Evolutionary conservation across 2,329 filamentous ascomycete species (phyloP), one percentile per base, ranked within the genome.

Genomic region (Aschersonia sp.): DNA sequence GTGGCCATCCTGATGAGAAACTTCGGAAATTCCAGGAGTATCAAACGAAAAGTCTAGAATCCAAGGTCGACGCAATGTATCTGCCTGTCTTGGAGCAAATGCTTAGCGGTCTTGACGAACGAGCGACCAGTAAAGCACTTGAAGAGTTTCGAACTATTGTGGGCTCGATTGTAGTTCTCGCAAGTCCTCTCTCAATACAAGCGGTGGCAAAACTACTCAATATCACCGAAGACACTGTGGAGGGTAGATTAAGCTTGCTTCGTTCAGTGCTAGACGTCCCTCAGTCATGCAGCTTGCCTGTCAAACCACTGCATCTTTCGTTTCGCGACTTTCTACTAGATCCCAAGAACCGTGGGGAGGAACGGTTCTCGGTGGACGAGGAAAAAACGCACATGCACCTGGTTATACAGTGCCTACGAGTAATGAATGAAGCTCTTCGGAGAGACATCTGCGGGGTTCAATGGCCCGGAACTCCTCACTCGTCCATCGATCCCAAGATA

Each of bases 321-420:
- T 46, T 46, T 31, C 45, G 45, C 9, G 45, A 46, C 14, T 31
- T 46, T 37, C 45, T 46, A 22, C 22, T 46, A 35, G 44, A 46
- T n/a, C 44, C 44, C 30, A 11, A 11, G 8, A 46, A 40, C 29
- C 10, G 41, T 6, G 14, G 41, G 4, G 6, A 46, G n/a, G 42
- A 46, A 5, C 35, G 9, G n/a, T 46, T 46, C n/a, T 46, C 35
- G 44, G 44, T 46, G 7, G 33, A 12, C 33, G 45, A 46, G 37
- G n/a, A 14, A 6, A 5, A 30, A 6, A 31, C 45, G 30, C 33
- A 46, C 35, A 14, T 29, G 11, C 42, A 9, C n/a, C 42, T 46
- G 45, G 45, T 39, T 4, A 12, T 30, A 8, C 22, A 42, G 12
- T 46, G 45, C 8, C 30, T 46, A 11, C 37, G 45, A 5, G 14